Base-by-base conservation (phyloP, 768 basidiomycete genomes). In the Scleroderma bovista region DNA sequence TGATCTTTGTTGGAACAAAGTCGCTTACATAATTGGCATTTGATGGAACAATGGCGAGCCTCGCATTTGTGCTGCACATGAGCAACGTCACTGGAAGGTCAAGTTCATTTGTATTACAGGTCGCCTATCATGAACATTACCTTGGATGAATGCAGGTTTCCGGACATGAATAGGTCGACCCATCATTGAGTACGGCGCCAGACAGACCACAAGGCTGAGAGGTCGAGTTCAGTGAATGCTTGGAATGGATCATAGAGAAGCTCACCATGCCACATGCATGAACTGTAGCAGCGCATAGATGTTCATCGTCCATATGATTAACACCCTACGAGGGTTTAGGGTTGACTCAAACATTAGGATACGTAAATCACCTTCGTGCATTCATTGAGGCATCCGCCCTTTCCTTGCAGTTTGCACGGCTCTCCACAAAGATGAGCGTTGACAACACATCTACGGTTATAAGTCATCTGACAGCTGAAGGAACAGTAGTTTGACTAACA, bases 221-320 rank as follows among this genome's bases (percentile, higher is more conserved):
- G 16, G 45, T 20, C 4, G 26, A 29, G 9, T 29, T 29, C 9
- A 29, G 26, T 13, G 0, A 26, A 24, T 7, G 13, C 0, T 1
- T 17, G 53, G 26, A 36, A 22, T 19, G 44, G 13, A 24, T n/a
- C n/a, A n/a, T n/a, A n/a, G n/a, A 37, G 26, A 3, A 33, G 33
- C 63, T 50, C 51, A 75, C 83, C 72, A 73, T 62, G 20, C 80
- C 82, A 47, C 83, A 84, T 34, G 72, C 73, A 52, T 84, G 83
- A 0, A 72, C 56, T 19, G 65, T 60, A 3, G 80, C 78, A 0
- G 79, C 72, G 54, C 82, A 84, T 44, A 74, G 50, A 55, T 84
- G 83, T 10, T 72, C 74, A 1, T 69, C 71, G 7, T 73, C 80
- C 2, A 46, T 36, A 47, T 83, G 81, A 16, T 70, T 71, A 3